Evolutionary conservation across 2,329 filamentous ascomycete species (phyloP).

Genomic region (Pseudocercospora macadamiae): DNA sequence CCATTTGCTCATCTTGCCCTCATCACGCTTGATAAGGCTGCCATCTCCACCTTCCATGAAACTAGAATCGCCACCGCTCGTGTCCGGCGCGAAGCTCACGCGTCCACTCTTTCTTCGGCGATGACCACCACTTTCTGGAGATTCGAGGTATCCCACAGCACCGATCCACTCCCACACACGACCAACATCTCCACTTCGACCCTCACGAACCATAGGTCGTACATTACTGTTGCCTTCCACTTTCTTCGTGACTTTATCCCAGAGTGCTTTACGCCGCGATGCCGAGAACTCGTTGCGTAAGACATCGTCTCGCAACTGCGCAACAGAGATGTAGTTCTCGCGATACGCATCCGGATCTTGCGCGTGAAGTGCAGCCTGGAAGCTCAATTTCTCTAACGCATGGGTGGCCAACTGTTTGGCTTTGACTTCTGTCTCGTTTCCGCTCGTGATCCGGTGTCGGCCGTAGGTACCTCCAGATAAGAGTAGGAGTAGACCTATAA

Average conservation of each 20-base stretch:
- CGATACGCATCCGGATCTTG: conserved; percentile 63
- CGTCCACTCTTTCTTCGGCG: conserved; percentile 33
- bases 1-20: conserved; percentile 43
- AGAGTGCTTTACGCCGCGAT: conserved; percentile 75
- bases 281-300: conserved; percentile 79
- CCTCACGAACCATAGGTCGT: conserved; percentile 71
- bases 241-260: conserved; percentile 78
- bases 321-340: conserved; percentile 82
- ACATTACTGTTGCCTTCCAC: conserved; percentile 96
- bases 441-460: conserved; percentile 64
- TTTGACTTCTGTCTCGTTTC: conserved; percentile 67
- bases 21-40: conserved; percentile 19
- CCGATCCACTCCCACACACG: conserved; percentile 72
- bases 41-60: conserved; percentile 20
- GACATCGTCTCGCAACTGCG: conserved; percentile 89
- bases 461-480: conserved; percentile 61
- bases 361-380: conserved; percentile 79
- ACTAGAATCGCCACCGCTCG: conserved; percentile 11
- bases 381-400: conserved; percentile 64
- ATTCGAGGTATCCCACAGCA: conserved; percentile 47
- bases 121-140: conserved; percentile 21
- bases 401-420: conserved; percentile 57
- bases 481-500: conserved; percentile 66
- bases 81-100: conserved; percentile 33
- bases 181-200: conserved; percentile 57